phyloP scores from a whole-genome alignment of 2,329 filamentous ascomycete species.

The Rhynchosporium secalis region DNA sequence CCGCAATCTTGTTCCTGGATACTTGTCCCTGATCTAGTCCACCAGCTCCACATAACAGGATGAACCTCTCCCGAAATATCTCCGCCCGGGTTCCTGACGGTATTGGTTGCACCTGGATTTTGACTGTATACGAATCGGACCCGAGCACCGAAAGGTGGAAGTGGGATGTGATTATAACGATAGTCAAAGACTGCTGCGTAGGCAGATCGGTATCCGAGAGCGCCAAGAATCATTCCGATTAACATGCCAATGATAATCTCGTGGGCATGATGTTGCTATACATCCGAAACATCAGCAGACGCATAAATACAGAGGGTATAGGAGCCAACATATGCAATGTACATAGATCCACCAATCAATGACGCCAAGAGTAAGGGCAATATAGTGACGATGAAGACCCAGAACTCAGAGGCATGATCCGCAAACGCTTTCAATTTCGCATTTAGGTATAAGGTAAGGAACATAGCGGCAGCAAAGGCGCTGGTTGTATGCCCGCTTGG shows the following conservation, averaged over 20 bases:
- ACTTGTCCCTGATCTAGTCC: conserved; percentile 12
- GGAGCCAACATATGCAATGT: conserved; percentile 45
- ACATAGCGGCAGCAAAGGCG: conserved; percentile 69
- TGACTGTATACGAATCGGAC: conserved; percentile 16
- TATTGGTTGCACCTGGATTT: neutral
- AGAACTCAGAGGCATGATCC: conserved; percentile 69
- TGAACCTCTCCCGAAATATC: conserved; percentile 4
- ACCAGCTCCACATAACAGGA: conserved; percentile 22
- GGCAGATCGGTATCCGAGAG: conserved; percentile 63
- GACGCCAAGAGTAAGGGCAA: conserved; percentile 63
- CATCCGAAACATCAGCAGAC: neutral
- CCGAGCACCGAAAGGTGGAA: conserved; percentile 20
- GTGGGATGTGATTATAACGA: conserved; percentile 51
- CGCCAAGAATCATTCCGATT: conserved; percentile 63
- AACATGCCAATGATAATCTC: conserved; percentile 63
- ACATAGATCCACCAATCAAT: conserved; percentile 67
- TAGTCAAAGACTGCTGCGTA: conserved; percentile 69
- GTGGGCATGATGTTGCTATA: conserved; percentile 69
- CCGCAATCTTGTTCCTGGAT: conserved; percentile 11
- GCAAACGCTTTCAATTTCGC: conserved; percentile 73
- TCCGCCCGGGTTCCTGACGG: neutral
- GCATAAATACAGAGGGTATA: neutral
- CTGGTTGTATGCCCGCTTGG: conserved; percentile 72
- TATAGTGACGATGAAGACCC: conserved; percentile 66
- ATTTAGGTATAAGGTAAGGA: conserved; percentile 70